A percentile compares a stretch with the other conserved stretches of the same genome.
These are phyloP conservation scores for Vigna hirtella DNA, from an alignment of 306 rosid genomes.

Conservation along the genomic window DNA sequence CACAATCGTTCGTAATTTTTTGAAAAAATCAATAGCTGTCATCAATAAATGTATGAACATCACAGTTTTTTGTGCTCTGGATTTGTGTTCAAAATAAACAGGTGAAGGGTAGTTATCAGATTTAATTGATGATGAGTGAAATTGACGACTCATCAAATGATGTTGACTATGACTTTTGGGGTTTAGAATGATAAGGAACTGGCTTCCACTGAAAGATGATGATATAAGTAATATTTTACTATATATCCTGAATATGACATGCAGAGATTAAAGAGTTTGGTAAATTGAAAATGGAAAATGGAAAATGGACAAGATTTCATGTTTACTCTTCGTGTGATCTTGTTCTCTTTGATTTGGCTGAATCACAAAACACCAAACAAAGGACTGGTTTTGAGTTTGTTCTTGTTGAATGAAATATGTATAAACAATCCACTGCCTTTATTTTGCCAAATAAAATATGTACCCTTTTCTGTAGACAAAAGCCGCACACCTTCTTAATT, in stretches of 20 bases:
- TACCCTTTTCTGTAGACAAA: too few species aligned
- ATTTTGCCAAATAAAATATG: too few species aligned
- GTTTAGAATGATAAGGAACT: neutral
- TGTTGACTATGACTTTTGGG: slow-evolving; percentile 26
- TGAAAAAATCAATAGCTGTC: slow-evolving; percentile 23
- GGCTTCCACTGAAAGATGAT: neutral
- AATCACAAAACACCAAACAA: neutral
- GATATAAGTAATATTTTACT: neutral
- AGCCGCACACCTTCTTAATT: neutral
- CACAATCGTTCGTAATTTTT: slow-evolving; percentile 18
- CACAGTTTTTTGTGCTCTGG: neutral
- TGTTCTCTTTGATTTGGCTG: neutral
- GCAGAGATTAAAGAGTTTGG: neutral
- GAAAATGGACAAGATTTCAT: neutral
- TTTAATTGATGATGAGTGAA: neutral
- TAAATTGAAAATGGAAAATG: neutral
- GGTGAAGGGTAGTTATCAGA: neutral
- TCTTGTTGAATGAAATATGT: slow-evolving; percentile 4
- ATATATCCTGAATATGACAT: neutral
- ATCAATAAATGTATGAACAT: neutral
- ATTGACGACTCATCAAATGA: neutral
- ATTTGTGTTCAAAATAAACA: neutral
- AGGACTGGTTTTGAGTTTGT: neutral
- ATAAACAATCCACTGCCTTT: neutral
- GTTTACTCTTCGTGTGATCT: neutral